Base-by-base conservation (phyloP, 352 stramenopile species). In the Phytopythium vexans region DNA sequence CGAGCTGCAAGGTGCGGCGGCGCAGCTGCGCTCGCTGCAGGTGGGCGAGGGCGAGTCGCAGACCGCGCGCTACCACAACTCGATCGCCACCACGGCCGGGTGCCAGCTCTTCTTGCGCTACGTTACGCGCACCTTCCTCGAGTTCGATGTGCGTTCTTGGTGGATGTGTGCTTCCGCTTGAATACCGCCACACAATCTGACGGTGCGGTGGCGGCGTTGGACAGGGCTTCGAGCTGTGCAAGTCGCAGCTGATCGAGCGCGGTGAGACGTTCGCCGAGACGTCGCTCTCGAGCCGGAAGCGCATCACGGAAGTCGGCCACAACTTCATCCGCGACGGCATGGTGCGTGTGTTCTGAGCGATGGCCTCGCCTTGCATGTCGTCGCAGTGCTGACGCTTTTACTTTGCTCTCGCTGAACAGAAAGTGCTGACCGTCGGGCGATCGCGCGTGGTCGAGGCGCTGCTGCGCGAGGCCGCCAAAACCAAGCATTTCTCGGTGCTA, bases 81-180 rank as follows among this genome's bases (percentile, higher is more conserved):
- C 83, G 21, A 98, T 98, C 70, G 89, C 92, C 6, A 86, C 97
- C 5, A 88, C 83, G 0, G 89, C 82, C 4, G 88, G 92, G 39
- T 98, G 90, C 58, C 91, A 98, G 58, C 65, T 98, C 15, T 98
- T 98, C 61, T 72, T 98, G 50, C 82, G 86, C 41, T 97, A 98
- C 65, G 86, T 98, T 31, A 98, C 93, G 21, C 74, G 93, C 48
- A 87, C 75, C 51, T 98, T 97, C 58, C 65, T 92, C 14, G 82
- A 92, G 65, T 92, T 92, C 62, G 74, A 97, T 56, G 83, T 94
- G 41, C 46, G 65, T 68, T 2, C 14, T n/a, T 27, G 14, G 12
- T 41, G 7, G 15, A 36, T 48, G 21, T n/a, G 14, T 44, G 15
- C 36, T 21, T 14, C 50, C 54, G 11, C 56, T 7, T n/a, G 4